Evolutionary conservation across 805 yeast genomes (phyloP), one percentile per base, ranked within the genome.

Genomic region (Suhomyces prunicola): DNA sequence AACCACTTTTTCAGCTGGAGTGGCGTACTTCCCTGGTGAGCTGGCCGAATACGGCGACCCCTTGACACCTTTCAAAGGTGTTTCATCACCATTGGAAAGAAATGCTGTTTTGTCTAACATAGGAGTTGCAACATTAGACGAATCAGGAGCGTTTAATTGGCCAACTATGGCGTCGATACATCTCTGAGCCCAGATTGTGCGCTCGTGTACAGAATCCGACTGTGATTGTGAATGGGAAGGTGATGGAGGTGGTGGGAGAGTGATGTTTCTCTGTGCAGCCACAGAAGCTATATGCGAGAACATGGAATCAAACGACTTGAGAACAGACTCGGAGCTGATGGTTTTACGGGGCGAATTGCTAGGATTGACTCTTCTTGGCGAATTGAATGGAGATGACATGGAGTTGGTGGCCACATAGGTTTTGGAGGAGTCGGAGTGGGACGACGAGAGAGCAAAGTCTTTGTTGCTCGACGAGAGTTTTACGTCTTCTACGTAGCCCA

Each of bases 401-500:
- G 17, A 6, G 36, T 22, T 22, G 24, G 50, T 39, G 13, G 55
- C 40, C 29, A 46, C 26, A 41, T 13, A 17, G 10, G 50, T 24
- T 26, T 51, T 24, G 42, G 27, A 12, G 10, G 41, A 17, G 4
- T 23, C 27, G 29, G 24, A 17, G 26, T n/a, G 19, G 8, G 40
- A 15, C n/a, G 51, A 26, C 12, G 31, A 10, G 7, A 17, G 13
- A n/a, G 44, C 19, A 31, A 19, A 23, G 15, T 50, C 51, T 22
- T 50, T 47, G 24, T 40, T 44, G 15, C 40, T 48, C 13, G 59
- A 51, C 22, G 69, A 60, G 12, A 70, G 53, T 54, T 65, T 68
- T 12, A 75, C 68, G 59, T 74, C 79, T 55, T 78, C 80, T 15
- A 78, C 70, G 59, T 78, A 78, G 2, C 84, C 83, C 55, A 79